Evolutionary conservation across 2,329 filamentous ascomycete genomes (phyloP).

Genomic region (Pseudocercospora vitis): DNA sequence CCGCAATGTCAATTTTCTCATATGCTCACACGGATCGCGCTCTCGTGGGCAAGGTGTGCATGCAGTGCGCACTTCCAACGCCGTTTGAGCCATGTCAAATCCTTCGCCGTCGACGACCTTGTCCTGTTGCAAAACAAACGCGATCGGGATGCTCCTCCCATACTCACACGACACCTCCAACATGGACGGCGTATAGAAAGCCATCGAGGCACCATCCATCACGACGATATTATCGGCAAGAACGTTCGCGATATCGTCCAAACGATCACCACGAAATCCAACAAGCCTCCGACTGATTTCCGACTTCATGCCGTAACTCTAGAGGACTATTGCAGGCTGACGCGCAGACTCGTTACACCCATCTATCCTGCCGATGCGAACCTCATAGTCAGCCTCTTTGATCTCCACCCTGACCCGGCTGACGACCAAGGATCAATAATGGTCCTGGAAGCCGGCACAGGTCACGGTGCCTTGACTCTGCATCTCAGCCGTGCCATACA

Average conservation of each 20-base stretch:
- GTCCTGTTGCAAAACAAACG: constrained; percentile 46
- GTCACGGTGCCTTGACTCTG: constrained; percentile 77
- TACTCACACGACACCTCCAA: constrained; percentile 43
- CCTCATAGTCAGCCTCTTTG: constrained; percentile 72
- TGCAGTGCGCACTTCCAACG: constrained; percentile 10
- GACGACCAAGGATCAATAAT: constrained; percentile 51
- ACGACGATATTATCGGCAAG: constrained; percentile 64
- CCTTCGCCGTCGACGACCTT: constrained; percentile 33
- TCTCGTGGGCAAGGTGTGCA: not conserved
- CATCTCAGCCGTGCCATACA: constrained; percentile 75
- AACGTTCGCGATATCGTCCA: constrained; percentile 59
- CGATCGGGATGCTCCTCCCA: constrained; percentile 39
- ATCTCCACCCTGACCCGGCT: constrained; percentile 61
- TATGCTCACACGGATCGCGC: not conserved
- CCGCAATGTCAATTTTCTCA: no score
- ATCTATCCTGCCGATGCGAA: constrained; percentile 75
- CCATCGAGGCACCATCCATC: constrained; percentile 52
- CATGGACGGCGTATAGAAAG: constrained; percentile 38
- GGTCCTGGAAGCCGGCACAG: constrained; percentile 81
- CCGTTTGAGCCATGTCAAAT: constrained; percentile 17
- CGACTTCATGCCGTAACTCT: constrained; percentile 66
- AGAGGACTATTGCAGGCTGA: constrained; percentile 70
- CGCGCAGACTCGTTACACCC: constrained; percentile 71
- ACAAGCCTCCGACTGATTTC: constrained; percentile 47
- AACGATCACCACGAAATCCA: constrained; percentile 42